These are phyloP conservation scores for Alternaria rosae DNA, from an alignment of 2,329 filamentous ascomycete species.

Conservation along the genomic window DNA sequence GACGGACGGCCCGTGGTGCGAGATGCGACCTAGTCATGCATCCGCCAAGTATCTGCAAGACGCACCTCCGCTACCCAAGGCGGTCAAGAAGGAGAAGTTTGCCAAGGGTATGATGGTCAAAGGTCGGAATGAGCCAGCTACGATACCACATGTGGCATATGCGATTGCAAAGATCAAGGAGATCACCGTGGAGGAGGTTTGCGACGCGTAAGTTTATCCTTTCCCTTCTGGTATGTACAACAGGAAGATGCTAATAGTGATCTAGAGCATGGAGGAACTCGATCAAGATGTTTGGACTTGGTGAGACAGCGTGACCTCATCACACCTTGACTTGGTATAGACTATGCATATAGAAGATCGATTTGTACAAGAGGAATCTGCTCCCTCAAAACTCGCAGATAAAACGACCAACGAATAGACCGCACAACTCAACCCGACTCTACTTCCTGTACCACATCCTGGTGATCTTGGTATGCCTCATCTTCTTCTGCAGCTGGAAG, in stretches of 20 bases:
- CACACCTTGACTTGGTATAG: conserved; percentile 6
- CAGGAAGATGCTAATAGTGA: conserved; percentile 3
- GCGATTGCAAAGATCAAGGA: conserved; percentile 88
- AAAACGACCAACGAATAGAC: conserved; percentile 25
- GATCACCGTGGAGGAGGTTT: conserved; percentile 79
- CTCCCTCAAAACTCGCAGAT: conserved; percentile 26
- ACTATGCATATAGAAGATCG: conserved; percentile 18
- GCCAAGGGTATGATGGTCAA: conserved; percentile 88
- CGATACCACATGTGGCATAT: conserved; percentile 85
- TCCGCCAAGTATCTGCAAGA: conserved; percentile 77
- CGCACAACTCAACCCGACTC: conserved; percentile 16
- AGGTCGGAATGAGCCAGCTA: conserved; percentile 90
- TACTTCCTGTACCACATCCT: conserved; percentile 67
- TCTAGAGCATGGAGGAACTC: conserved; percentile 50
- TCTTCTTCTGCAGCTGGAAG: conserved; percentile 81
- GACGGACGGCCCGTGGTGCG: conserved; percentile 96
- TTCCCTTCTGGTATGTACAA: neutral
- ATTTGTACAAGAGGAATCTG: conserved; percentile 19
- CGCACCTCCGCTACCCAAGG: conserved; percentile 75
- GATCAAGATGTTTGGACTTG: conserved; percentile 51
- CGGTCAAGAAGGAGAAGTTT: conserved; percentile 97
- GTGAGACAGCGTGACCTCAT: conserved; percentile 28
- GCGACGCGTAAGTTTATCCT: conserved; percentile 68
- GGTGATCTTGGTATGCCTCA: conserved; percentile 66
- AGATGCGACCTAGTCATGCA: conserved; percentile 88